Conservation (phyloP, 2,329 filamentous ascomycete genomes). For the Plenodomus biglobosus region DNA sequence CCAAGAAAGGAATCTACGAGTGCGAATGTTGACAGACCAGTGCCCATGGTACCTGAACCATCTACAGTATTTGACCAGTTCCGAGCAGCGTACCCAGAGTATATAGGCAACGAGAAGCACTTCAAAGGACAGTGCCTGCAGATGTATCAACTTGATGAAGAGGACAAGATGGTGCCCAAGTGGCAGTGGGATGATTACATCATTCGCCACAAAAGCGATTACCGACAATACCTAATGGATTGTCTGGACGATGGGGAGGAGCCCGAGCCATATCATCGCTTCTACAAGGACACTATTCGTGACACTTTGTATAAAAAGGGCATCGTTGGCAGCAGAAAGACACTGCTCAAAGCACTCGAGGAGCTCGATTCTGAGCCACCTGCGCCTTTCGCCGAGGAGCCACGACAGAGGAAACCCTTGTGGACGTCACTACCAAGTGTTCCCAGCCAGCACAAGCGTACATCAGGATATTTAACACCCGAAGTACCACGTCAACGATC, state of each 20-base stretch:
- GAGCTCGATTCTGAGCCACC: slow-evolving; percentile 17
- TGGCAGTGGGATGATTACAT: slow-evolving; percentile 47
- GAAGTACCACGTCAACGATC: slow-evolving; percentile 1
- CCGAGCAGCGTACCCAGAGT: slow-evolving; percentile 41
- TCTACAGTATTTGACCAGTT: slow-evolving; percentile 30
- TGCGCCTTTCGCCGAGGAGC: not conserved
- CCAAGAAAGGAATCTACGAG: not conserved
- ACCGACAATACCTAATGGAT: slow-evolving; percentile 23
- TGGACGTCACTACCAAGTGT: slow-evolving; percentile 10
- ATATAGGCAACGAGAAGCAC: slow-evolving; percentile 34
- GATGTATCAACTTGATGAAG: slow-evolving; percentile 30
- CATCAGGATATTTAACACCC: not conserved
- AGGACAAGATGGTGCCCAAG: slow-evolving; percentile 40
- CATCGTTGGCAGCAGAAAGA: slow-evolving; percentile 21
- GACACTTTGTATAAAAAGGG: slow-evolving; percentile 30
- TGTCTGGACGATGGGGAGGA: slow-evolving; percentile 30
- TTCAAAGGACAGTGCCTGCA: slow-evolving; percentile 36
- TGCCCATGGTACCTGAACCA: not conserved
- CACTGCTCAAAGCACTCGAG: slow-evolving; percentile 22
- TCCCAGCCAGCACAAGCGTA: slow-evolving; percentile 2
- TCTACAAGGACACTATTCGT: slow-evolving; percentile 39
- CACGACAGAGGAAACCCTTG: slow-evolving; percentile 1
- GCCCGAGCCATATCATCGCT: slow-evolving; percentile 32
- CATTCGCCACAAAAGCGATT: slow-evolving; percentile 40
- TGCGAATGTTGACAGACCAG: not conserved